Evolutionary conservation across 1,139 yeast genomes (phyloP).

Genomic region (Barnettozyma hawaiiensis): DNA sequence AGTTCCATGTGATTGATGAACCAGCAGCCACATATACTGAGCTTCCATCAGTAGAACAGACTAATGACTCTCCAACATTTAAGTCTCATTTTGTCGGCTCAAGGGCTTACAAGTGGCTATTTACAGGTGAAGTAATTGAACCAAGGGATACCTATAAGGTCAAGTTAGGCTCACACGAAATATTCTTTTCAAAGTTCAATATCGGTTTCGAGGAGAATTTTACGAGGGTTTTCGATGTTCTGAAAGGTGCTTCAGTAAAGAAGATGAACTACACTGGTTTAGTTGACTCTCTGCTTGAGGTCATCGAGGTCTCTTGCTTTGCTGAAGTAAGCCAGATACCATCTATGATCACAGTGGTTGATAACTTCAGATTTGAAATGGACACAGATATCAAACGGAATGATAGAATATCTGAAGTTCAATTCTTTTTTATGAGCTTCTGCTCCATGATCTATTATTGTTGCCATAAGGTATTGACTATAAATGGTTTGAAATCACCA

Average conservation of each 20-base stretch:
- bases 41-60: not conserved
- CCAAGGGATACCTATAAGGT: slow-evolving; percentile 11
- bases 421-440: slow-evolving; percentile 17
- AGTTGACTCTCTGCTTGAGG: slow-evolving; percentile 8
- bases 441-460: slow-evolving; percentile 17
- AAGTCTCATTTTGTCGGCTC: slow-evolving; percentile 14
- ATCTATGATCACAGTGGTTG: slow-evolving; percentile 14
- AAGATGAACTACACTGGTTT: slow-evolving; percentile 6
- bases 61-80: not conserved
- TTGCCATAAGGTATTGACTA: slow-evolving; percentile 8
- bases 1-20: not conserved
- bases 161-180: slow-evolving; percentile 8
- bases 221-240: slow-evolving; percentile 10
- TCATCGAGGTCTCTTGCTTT: slow-evolving; percentile 16
- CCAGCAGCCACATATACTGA: not conserved
- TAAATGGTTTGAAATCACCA: slow-evolving; percentile 13
- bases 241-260: slow-evolving; percentile 4
- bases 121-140: slow-evolving; percentile 5
- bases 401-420: slow-evolving; percentile 17
- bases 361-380: slow-evolving; percentile 17
- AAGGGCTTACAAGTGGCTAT: slow-evolving; percentile 13
- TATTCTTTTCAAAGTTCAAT: slow-evolving; percentile 15
- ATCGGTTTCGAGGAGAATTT: slow-evolving; percentile 12
- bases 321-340: slow-evolving; percentile 11
- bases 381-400: slow-evolving; percentile 18